A percentile compares a stretch with the other conserved stretches of the same genome.
Evolutionary conservation across 2,329 filamentous ascomycete species (phyloP).

Genomic region (Pseudogymnoascus sp.): DNA sequence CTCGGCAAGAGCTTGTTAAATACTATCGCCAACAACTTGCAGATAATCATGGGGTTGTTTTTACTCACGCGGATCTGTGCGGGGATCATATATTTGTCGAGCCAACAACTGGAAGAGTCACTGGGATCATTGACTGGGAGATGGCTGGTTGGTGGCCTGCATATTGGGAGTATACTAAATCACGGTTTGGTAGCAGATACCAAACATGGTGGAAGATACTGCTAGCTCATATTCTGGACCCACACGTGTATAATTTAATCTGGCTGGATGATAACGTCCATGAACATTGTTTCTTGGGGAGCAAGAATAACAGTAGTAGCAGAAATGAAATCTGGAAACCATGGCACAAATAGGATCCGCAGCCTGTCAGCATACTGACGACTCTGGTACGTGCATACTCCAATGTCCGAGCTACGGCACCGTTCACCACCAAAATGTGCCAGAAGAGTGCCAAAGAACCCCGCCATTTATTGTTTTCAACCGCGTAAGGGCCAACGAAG

Average conservation of each 20-base stretch:
- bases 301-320: neutral
- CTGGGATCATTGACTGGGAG: conserved; percentile 40
- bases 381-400: no score
- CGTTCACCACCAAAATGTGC: no score
- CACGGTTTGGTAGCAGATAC: conserved; percentile 12
- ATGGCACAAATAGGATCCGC: neutral
- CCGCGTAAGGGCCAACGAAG: no score
- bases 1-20: neutral
- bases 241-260: neutral
- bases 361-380: no score
- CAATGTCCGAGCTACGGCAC: no score
- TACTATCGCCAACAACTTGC: neutral
- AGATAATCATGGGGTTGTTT: conserved; percentile 17
- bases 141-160: conserved; percentile 34
- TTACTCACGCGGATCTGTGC: conserved; percentile 41
- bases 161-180: conserved; percentile 31
- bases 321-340: neutral
- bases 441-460: no score
- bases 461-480: no score
- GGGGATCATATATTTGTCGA: conserved; percentile 35
- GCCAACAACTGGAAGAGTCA: conserved; percentile 31
- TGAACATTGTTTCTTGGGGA: neutral
- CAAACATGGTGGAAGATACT: neutral
- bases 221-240: neutral
- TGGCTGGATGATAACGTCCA: neutral